These are phyloP conservation scores for Orbilia quercus DNA, from an alignment of 2,329 filamentous ascomycete genomes.

Conservation along the genomic window DNA sequence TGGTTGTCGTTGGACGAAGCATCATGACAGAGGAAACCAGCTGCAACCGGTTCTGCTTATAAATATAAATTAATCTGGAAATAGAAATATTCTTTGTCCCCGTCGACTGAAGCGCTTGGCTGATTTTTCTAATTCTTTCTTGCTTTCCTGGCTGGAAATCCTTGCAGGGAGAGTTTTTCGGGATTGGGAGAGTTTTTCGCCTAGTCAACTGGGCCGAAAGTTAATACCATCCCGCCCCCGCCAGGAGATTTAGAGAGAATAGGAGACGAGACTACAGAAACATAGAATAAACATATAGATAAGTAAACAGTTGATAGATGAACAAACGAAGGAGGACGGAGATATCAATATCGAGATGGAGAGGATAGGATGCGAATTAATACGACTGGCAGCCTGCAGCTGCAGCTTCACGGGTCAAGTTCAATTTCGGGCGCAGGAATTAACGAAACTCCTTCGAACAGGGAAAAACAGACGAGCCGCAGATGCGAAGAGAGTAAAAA, in stretches of 20 bases:
- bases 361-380: no score
- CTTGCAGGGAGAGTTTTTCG: not conserved
- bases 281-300: not conserved
- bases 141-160: not conserved
- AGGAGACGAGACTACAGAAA: not conserved
- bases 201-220: slow-evolving; percentile 3
- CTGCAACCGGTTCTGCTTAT: no score
- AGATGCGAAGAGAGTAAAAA: not conserved
- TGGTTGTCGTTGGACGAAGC: slow-evolving; percentile 49
- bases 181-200: not conserved
- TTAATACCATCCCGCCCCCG: not conserved
- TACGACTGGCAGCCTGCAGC: not conserved
- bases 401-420: no score
- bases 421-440: no score
- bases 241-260: not conserved
- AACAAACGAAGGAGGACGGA: not conserved
- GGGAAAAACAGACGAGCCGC: slow-evolving; percentile 10
- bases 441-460: no score
- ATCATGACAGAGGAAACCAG: slow-evolving; percentile 6
- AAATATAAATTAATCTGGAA: no score
- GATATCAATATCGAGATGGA: not conserved
- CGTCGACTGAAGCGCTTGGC: not conserved
- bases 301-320: not conserved
- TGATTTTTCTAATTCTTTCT: not conserved
- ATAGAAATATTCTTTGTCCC: not conserved